Evolutionary conservation across 345 rosid species (phyloP), one percentile per base, ranked within the genome.

Genomic region (Ricinus communis): DNA sequence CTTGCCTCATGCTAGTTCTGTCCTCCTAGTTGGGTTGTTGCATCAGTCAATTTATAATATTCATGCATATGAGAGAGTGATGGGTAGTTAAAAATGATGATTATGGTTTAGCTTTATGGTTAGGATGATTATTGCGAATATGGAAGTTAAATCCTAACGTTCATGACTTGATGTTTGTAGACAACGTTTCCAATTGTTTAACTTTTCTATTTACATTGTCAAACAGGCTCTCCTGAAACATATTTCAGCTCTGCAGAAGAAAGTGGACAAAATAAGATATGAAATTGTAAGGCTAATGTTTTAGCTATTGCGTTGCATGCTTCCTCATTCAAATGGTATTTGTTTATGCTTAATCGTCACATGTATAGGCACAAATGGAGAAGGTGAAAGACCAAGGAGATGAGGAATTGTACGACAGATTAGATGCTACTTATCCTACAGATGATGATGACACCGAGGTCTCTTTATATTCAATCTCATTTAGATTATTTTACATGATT

Each of bases 181-280:
- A 43, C 57, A 49, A 41, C 25, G 55, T 18, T 74, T 50, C 38
- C 51, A n/a, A 45, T 33, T 56, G 53, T 71, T 43, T 66, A 56
- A 40, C 21, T 30, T 72, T 33, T 77, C 52, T 65, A 5, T 50
- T 80, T 52, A 63, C 64, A 76, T 65, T 70, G 69, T 73, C 43
- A 50, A 71, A 82, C 92, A 94, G 98, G 96, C 91, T 75, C 82
- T 94, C 25, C 74, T 83, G 41, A 87, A 85, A 62, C 92, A 94
- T 69, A 73, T 91, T 57, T 81, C 72, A 19, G 70, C 68, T 3
- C 72, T 94, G 81, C 88, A 87, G 78, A 69, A 69, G 10, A 88
- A 71, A 75, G 88, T 84, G 74, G 91, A 85, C 79, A 80, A 77
- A 76, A 73, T 91, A 64, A 85, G 90, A 88, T 85, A 85, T 38